A percentile compares a stretch with the other conserved stretches of the same genome.
Evolutionary conservation across 1,284 basidiomycete species (phyloP).

Genomic region (Ceratobasidium sp.): DNA sequence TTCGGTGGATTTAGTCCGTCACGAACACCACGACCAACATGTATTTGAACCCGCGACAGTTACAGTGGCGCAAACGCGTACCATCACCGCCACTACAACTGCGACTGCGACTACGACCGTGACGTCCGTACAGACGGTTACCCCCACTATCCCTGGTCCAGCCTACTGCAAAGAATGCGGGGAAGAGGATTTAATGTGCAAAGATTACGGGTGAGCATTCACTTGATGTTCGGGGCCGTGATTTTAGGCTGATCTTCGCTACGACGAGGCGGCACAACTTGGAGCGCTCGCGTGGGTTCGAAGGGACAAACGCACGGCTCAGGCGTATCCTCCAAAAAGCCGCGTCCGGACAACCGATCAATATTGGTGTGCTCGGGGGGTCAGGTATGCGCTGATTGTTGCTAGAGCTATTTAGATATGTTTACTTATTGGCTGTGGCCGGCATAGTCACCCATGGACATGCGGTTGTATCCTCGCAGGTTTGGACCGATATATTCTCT

Average conservation of each 20-base stretch:
- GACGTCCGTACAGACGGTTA: conserved; percentile 12
- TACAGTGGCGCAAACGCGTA: not conserved
- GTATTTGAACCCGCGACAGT: not conserved
- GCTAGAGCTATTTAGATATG: not conserved
- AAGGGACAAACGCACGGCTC: conserved; percentile 48
- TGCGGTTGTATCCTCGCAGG: conserved; percentile 34
- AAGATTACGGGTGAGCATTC: conserved; percentile 47
- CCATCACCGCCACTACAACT: conserved; percentile 21
- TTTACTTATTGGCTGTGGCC: not conserved
- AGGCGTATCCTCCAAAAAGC: conserved; percentile 47
- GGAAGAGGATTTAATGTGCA: conserved; percentile 45
- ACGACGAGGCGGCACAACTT: conserved; percentile 46
- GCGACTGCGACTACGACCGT: conserved; percentile 27
- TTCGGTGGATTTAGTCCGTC: not conserved
- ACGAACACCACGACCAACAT: conserved; percentile 15
- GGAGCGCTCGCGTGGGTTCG: conserved; percentile 48
- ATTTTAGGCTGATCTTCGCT: not conserved
- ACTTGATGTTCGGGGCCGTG: not conserved
- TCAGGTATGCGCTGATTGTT: conserved; percentile 22
- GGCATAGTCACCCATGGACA: conserved; percentile 47
- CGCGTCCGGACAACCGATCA: conserved; percentile 46
- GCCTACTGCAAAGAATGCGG: conserved; percentile 47
- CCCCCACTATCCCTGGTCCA: conserved; percentile 2
- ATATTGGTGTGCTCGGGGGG: conserved; percentile 48
- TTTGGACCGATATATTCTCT: conserved; percentile 43